Conservation (phyloP, 495 filamentous ascomycete genomes). For the Thermothielavioides terrestris region DNA sequence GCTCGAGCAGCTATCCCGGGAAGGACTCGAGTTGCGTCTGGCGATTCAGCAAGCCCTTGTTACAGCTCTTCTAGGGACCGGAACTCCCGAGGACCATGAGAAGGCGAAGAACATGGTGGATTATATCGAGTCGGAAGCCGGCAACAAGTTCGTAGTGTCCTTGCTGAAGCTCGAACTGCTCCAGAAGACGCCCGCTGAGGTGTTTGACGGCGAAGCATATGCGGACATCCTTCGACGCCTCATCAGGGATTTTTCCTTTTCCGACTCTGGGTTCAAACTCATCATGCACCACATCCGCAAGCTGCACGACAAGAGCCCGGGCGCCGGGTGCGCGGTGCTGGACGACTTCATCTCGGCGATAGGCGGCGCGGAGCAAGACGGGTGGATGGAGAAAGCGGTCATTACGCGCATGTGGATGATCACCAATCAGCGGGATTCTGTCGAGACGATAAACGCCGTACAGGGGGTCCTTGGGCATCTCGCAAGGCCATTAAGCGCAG, state of each 20-base stretch:
- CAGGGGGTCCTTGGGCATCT: slow-evolving; percentile 16
- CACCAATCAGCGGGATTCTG: slow-evolving; percentile 29
- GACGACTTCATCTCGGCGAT: slow-evolving; percentile 49
- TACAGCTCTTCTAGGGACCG: slow-evolving; percentile 41
- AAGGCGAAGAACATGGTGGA: slow-evolving; percentile 51
- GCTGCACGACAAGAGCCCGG: slow-evolving; percentile 46
- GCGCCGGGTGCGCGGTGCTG: slow-evolving; percentile 45
- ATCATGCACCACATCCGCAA: slow-evolving; percentile 63
- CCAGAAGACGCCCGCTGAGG: slow-evolving; percentile 32
- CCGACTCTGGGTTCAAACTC: slow-evolving; percentile 57
- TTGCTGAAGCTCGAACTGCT: slow-evolving; percentile 64
- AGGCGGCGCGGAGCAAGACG: slow-evolving; percentile 35
- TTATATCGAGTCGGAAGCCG: slow-evolving; percentile 51
- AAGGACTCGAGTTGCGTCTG: slow-evolving; percentile 55
- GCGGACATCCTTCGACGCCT: slow-evolving; percentile 44
- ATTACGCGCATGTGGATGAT: slow-evolving; percentile 55
- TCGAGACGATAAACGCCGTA: slow-evolving; percentile 16
- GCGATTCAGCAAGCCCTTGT: slow-evolving; percentile 57
- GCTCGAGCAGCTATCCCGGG: slow-evolving; percentile 47
- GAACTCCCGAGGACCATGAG: slow-evolving; percentile 35
- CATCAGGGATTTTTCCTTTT: slow-evolving; percentile 47
- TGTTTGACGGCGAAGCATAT: slow-evolving; percentile 44
- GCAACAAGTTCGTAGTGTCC: slow-evolving; percentile 53
- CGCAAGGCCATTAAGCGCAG: slow-evolving; percentile 35
- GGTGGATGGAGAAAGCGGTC: slow-evolving; percentile 57